phyloP scores from a whole-genome alignment of 2,329 filamentous ascomycete genomes.

The Grosmannia huntii region DNA sequence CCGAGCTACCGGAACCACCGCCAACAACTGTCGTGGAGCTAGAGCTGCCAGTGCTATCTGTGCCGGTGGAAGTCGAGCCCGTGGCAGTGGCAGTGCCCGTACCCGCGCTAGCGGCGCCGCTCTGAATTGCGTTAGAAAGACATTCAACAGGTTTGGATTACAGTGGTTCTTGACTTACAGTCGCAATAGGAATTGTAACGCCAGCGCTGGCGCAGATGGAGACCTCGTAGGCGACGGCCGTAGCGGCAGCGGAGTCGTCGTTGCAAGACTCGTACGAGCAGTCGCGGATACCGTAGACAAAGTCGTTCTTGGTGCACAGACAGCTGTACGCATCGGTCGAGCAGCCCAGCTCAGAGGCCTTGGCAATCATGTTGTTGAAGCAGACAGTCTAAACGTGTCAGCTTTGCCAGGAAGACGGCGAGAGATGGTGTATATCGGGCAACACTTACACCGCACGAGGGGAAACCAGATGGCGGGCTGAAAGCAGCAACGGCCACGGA shows the following conservation, averaged over 20 bases:
- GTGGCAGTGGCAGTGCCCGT: conserved; percentile 1
- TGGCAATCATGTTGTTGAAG: conserved; percentile 36
- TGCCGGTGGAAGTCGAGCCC: not conserved
- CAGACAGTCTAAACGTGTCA: conserved; percentile 28
- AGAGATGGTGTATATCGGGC: not conserved
- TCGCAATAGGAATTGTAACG: conserved; percentile 21
- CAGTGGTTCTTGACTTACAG: conserved; percentile 12
- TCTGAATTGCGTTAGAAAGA: not conserved
- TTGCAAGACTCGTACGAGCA: conserved; percentile 33
- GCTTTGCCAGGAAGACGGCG: not conserved
- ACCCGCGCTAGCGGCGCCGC: conserved; percentile 9
- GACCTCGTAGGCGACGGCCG: conserved; percentile 26
- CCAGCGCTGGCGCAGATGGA: conserved; percentile 25
- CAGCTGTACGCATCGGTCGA: conserved; percentile 25
- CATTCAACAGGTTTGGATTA: too few relatives aligned
- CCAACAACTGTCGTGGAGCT: not conserved
- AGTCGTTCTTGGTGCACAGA: conserved; percentile 34
- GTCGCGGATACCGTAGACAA: conserved; percentile 37
- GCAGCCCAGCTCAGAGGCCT: conserved; percentile 34
- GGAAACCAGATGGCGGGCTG: conserved; percentile 25
- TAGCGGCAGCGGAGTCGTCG: conserved; percentile 19
- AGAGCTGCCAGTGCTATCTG: not conserved
- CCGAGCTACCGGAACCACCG: not conserved
- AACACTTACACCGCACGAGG: conserved; percentile 40
- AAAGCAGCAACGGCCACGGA: conserved; percentile 29